Conservation (phyloP, 2,329 filamentous ascomycete genomes). For the Akanthomyces lecanii region DNA sequence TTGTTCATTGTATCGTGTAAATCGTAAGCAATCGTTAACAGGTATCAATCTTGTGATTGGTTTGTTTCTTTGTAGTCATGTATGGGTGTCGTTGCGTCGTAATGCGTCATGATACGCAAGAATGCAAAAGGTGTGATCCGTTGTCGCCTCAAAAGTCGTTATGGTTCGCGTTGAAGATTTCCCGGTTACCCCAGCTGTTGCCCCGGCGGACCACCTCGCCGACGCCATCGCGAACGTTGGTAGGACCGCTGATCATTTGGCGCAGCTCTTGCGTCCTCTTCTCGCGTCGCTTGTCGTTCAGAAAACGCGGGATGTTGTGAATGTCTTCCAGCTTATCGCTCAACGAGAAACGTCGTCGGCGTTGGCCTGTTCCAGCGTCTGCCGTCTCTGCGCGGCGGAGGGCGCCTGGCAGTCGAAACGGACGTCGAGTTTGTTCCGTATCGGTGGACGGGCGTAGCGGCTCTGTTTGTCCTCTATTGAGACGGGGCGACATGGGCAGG, state of each 20-base stretch:
- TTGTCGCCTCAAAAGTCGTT: neutral
- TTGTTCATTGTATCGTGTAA: conserved; percentile 8
- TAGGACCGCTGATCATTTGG: conserved; percentile 56
- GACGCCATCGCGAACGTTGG: conserved; percentile 54
- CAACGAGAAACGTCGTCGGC: conserved; percentile 33
- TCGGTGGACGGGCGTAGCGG: conserved; percentile 9
- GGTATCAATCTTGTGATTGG: neutral
- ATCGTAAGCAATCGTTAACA: conserved; percentile 10
- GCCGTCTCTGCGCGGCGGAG: conserved; percentile 26
- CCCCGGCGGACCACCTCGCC: conserved; percentile 51
- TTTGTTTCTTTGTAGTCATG: neutral
- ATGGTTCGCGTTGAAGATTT: neutral
- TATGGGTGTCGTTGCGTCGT: neutral
- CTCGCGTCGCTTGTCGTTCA: conserved; percentile 56
- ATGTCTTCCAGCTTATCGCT: conserved; percentile 49
- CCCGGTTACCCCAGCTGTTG: conserved; percentile 19
- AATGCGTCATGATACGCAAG: conserved; percentile 2
- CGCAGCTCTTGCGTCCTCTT: conserved; percentile 56
- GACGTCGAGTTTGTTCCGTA: conserved; percentile 18
- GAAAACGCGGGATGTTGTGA: conserved; percentile 48
- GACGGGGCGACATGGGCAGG: conserved; percentile 24
- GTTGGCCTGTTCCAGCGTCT: conserved; percentile 22
- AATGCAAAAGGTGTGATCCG: neutral
- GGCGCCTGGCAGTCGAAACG: conserved; percentile 28
- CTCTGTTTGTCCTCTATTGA: conserved; percentile 34